Evolutionary conservation across 2,329 filamentous ascomycete genomes (phyloP).

Genomic region (Pyricularia sp.): DNA sequence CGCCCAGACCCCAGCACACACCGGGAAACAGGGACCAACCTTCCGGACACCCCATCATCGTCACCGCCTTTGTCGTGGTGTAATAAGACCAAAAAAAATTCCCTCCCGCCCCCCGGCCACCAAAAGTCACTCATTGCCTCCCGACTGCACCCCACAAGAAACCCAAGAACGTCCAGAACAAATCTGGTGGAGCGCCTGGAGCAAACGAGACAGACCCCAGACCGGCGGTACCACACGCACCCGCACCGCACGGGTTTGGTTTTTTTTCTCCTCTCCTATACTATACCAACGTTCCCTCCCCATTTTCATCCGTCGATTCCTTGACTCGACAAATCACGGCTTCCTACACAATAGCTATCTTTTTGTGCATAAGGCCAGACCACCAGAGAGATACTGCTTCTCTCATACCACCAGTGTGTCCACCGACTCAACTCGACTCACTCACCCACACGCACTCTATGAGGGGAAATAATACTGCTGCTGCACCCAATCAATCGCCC

Average conservation of each 20-base stretch:
- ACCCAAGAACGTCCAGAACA: constrained; percentile 3
- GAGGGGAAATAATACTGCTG: background rate
- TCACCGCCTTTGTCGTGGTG: constrained; percentile 1
- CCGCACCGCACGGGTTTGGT: background rate
- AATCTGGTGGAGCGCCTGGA: background rate
- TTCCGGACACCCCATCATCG: background rate
- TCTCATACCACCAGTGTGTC: background rate
- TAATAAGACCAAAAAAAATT: background rate
- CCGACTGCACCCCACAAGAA: constrained; percentile 3
- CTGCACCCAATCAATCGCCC: background rate
- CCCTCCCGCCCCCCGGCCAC: background rate
- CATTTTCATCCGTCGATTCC: background rate
- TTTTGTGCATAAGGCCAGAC: background rate
- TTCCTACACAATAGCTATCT: background rate
- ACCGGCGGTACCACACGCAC: background rate
- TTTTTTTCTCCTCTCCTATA: constrained; percentile 1
- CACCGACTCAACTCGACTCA: background rate
- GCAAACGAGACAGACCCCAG: constrained; percentile 1
- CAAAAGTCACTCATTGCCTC: background rate
- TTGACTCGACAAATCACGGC: background rate
- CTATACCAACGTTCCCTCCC: background rate
- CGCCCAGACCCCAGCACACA: background rate
- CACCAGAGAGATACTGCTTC: background rate
- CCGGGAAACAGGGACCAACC: background rate
- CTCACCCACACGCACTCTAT: background rate